Conservation (phyloP, 768 basidiomycete genomes). For the Naganishia friedmannii region DNA sequence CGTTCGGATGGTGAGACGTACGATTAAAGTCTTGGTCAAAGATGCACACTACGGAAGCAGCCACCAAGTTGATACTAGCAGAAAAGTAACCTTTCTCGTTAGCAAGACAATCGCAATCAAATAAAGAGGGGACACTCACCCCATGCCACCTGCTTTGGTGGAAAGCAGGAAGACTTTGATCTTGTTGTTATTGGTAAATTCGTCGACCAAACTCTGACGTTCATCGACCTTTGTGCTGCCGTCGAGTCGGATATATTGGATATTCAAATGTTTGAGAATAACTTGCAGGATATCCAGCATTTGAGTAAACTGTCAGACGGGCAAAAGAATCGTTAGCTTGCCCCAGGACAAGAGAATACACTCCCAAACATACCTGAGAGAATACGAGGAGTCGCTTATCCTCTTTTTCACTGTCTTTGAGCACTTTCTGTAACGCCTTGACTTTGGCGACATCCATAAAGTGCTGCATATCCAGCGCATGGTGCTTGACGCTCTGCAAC, state of each 20-base stretch:
- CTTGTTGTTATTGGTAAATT: conserved; percentile 81
- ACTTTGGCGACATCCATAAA: conserved; percentile 85
- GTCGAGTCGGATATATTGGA: conserved; percentile 78
- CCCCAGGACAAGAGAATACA: not conserved
- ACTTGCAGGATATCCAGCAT: conserved; percentile 88
- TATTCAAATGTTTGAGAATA: conserved; percentile 67
- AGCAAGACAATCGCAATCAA: not conserved
- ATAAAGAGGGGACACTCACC: conserved; percentile 33
- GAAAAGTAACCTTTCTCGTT: not conserved
- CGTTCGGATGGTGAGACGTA: not conserved
- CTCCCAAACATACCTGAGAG: conserved; percentile 68
- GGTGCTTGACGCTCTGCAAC: conserved; percentile 58
- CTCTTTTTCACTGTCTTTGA: conserved; percentile 65
- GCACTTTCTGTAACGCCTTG: conserved; percentile 65
- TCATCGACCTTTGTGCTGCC: conserved; percentile 91
- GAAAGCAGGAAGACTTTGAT: conserved; percentile 88
- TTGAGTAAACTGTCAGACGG: conserved; percentile 73
- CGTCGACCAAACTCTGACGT: conserved; percentile 88
- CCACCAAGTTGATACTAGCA: conserved; percentile 87
- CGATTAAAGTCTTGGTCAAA: conserved; percentile 96
- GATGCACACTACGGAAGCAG: conserved; percentile 87
- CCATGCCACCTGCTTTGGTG: conserved; percentile 69
- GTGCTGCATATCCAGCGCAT: conserved; percentile 71
- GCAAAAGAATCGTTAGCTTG: not conserved
- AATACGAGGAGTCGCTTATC: conserved; percentile 85